Percentiles rank a stretch among this genome's conserved stretches.
phyloP scores from a whole-genome alignment of 23 red algal species.

The Pyropia haitanensis region DNA sequence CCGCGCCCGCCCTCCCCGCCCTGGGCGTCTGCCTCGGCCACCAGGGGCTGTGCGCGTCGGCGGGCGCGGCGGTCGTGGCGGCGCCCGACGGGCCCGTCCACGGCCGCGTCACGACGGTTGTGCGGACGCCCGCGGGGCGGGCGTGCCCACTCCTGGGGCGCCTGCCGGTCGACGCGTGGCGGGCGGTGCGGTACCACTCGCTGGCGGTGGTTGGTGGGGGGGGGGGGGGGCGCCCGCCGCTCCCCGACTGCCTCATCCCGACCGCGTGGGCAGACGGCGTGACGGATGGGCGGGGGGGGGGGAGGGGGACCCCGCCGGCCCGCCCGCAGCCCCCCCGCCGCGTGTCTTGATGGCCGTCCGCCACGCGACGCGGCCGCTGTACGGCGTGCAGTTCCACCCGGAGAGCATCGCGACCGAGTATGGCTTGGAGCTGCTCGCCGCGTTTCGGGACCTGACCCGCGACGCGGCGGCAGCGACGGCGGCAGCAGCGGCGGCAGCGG shows the following conservation, averaged over 20 bases:
- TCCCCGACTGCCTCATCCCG: slow-evolving; percentile 27
- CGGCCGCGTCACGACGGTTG: slow-evolving; percentile 31
- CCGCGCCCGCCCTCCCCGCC: slow-evolving; percentile 7
- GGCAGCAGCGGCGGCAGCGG: too few species aligned
- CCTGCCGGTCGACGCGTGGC: slow-evolving; percentile 28
- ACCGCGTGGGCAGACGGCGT: slow-evolving; percentile 50
- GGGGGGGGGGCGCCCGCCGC: neutral
- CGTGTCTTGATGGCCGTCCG: slow-evolving; percentile 77
- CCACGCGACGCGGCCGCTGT: slow-evolving; percentile 44
- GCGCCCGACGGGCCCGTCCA: slow-evolving; percentile 35
- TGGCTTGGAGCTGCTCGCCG: slow-evolving; percentile 22
- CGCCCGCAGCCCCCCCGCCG: neutral
- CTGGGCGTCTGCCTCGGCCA: slow-evolving; percentile 90
- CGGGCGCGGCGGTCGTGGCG: slow-evolving; percentile 21
- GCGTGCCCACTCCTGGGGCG: slow-evolving; percentile 48
- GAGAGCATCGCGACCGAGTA: slow-evolving; percentile 59
- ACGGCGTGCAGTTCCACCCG: slow-evolving; percentile 97
- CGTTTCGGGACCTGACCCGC: too few species aligned
- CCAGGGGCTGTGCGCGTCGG: slow-evolving; percentile 48
- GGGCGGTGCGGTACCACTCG: slow-evolving; percentile 86
- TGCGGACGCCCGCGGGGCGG: neutral
- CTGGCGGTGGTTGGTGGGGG: slow-evolving; percentile 4
- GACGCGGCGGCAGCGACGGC: too few species aligned
- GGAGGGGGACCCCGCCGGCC: neutral
- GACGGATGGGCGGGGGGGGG: too few species aligned